Conservation (phyloP, 306 rosid species). For the Lagenaria siceraria region DNA sequence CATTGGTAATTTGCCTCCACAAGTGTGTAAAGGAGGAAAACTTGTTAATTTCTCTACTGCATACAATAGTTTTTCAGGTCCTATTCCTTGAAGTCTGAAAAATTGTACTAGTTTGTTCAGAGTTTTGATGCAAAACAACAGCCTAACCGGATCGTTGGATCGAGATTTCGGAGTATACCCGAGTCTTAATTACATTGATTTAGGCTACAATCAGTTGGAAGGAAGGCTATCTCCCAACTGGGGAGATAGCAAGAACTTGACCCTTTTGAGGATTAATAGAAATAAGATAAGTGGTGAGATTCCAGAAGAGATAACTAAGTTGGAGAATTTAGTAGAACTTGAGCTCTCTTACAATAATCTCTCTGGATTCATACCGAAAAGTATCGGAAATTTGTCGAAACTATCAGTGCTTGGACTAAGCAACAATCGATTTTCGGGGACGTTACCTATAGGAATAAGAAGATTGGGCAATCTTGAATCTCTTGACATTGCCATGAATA, state of each 20-base stretch:
- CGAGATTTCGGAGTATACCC: slow-evolving; percentile 42
- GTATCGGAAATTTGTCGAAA: slow-evolving; percentile 19
- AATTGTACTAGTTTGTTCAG: slow-evolving; percentile 32
- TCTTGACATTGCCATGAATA: slow-evolving; percentile 21
- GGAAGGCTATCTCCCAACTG: slow-evolving; percentile 35
- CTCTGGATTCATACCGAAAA: slow-evolving; percentile 31
- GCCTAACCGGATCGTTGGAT: slow-evolving; percentile 26
- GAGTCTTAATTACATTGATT: slow-evolving; percentile 31
- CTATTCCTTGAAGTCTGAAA: slow-evolving; percentile 35
- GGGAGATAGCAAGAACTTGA: slow-evolving; percentile 32
- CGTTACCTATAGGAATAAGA: slow-evolving; percentile 11
- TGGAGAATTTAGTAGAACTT: slow-evolving; percentile 19
- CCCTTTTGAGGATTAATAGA: slow-evolving; percentile 19
- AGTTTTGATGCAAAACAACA: slow-evolving; percentile 32
- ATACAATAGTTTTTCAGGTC: slow-evolving; percentile 29
- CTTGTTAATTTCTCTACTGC: slow-evolving; percentile 40
- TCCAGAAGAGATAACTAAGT: slow-evolving; percentile 26
- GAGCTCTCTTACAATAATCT: slow-evolving; percentile 35
- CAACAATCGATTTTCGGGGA: slow-evolving; percentile 28
- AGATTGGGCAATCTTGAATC: slow-evolving; percentile 27
- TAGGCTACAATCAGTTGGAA: slow-evolving; percentile 30
- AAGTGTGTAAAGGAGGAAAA: slow-evolving; percentile 29
- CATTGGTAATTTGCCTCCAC: slow-evolving; percentile 38
- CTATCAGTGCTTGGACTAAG: slow-evolving; percentile 14
- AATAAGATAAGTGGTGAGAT: slow-evolving; percentile 31